phyloP scores from a whole-genome alignment of 2,329 filamentous ascomycete genomes.

The Fusarium pilosicola region DNA sequence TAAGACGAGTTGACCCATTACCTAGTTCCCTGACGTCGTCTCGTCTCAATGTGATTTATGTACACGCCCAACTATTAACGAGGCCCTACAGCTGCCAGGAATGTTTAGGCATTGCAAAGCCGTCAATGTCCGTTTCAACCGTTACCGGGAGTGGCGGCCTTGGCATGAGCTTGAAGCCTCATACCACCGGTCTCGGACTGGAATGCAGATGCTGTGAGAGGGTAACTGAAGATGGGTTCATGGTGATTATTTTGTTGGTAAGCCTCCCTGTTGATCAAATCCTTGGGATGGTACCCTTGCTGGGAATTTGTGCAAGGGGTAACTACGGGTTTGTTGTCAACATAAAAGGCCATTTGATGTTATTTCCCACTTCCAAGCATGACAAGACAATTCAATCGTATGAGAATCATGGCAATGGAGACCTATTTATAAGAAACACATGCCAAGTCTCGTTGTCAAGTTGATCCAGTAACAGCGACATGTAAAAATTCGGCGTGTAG shows the following conservation, averaged over 20 bases:
- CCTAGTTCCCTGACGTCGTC: not conserved
- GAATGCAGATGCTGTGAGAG: constrained; percentile 11
- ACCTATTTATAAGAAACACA: not conserved
- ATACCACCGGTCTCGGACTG: constrained; percentile 2
- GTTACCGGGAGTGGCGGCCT: constrained; percentile 32
- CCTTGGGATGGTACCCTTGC: not conserved
- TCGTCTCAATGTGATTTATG: not conserved
- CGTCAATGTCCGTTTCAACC: constrained; percentile 29
- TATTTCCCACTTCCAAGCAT: not conserved
- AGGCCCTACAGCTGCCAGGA: constrained; percentile 5
- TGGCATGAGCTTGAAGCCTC: constrained; percentile 16
- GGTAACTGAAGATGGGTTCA: not conserved
- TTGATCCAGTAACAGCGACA: not conserved
- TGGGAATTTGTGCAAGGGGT: not conserved
- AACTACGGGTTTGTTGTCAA: not conserved
- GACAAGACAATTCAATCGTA: not conserved
- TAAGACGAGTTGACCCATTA: not conserved
- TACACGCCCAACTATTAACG: not conserved
- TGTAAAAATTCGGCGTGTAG: not conserved
- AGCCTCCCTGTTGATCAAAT: constrained; percentile 11
- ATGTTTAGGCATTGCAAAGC: constrained; percentile 19
- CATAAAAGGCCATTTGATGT: not conserved
- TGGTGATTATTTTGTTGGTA: not conserved
- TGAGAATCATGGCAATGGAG: not conserved
- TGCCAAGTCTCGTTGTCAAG: not conserved